A percentile compares a stretch with the other conserved stretches of the same genome.
Evolutionary conservation across 495 filamentous ascomycete genomes (phyloP).

Genomic region (Podospora australis): DNA sequence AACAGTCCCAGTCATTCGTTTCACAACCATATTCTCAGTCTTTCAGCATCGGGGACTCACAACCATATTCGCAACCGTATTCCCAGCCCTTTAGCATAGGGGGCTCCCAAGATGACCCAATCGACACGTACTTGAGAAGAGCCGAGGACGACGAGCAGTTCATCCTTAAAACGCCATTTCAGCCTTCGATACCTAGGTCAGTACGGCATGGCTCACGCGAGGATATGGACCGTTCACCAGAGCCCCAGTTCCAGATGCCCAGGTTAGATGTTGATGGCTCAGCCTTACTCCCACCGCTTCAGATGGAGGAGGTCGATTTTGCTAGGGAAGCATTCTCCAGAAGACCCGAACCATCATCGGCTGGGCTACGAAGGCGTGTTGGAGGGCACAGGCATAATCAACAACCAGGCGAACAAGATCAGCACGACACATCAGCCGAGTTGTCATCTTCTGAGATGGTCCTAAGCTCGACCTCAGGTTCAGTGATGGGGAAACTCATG

Average conservation of each 20-base stretch:
- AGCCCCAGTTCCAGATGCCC: constrained; percentile 40
- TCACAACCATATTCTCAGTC: constrained; percentile 17
- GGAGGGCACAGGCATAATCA: background rate
- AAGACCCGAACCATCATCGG: constrained; percentile 10
- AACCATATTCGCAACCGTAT: constrained; percentile 25
- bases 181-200: constrained; percentile 34
- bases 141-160: constrained; percentile 40
- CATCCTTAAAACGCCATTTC: constrained; percentile 38
- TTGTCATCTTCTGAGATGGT: constrained; percentile 1
- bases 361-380: constrained; percentile 22
- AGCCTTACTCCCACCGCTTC: too few relatives aligned
- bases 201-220: constrained; percentile 29
- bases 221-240: constrained; percentile 26
- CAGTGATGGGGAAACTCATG: constrained; percentile 38
- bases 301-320: constrained; percentile 14
- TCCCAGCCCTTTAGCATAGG: constrained; percentile 28
- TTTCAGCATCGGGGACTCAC: constrained; percentile 28
- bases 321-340: constrained; percentile 14
- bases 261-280: constrained; percentile 28
- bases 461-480: too few relatives aligned
- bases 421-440: background rate
- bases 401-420: background rate
- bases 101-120: constrained; percentile 42
- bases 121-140: constrained; percentile 35
- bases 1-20: constrained; percentile 29